These are phyloP conservation scores for Diaporthe vaccinii DNA, from an alignment of 2,329 filamentous ascomycete genomes.

Conservation along the genomic window DNA sequence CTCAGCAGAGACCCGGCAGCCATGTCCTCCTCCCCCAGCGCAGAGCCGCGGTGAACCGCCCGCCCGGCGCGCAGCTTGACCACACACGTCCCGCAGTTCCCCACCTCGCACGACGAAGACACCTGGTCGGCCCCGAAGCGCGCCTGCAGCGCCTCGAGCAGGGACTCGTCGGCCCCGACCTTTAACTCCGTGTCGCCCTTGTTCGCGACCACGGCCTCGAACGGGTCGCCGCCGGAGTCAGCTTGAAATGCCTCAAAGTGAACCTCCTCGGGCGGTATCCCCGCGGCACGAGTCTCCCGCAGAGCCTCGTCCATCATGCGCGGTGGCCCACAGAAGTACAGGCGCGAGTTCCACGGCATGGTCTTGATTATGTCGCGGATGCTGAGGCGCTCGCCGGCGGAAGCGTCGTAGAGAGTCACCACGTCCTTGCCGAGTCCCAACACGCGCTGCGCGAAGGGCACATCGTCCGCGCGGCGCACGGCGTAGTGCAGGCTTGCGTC, in stretches of 20 bases:
- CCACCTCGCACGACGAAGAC: slow-evolving; percentile 65
- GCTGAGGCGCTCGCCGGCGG: slow-evolving; percentile 65
- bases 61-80: slow-evolving; percentile 57
- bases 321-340: slow-evolving; percentile 73
- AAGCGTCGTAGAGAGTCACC: slow-evolving; percentile 66
- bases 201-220: slow-evolving; percentile 67
- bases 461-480: slow-evolving; percentile 63
- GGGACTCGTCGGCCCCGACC: slow-evolving; percentile 62
- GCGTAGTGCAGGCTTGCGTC: slow-evolving; percentile 71
- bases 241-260: slow-evolving; percentile 73
- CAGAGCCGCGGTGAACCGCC: slow-evolving; percentile 65
- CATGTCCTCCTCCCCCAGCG: slow-evolving; percentile 61
- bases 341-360: slow-evolving; percentile 66
- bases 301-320: slow-evolving; percentile 68
- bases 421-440: slow-evolving; percentile 53
- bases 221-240: slow-evolving; percentile 68
- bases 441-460: slow-evolving; percentile 67
- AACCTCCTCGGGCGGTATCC: slow-evolving; percentile 63
- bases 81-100: slow-evolving; percentile 68
- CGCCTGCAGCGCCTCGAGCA: slow-evolving; percentile 62
- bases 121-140: slow-evolving; percentile 57
- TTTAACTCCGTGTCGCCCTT: slow-evolving; percentile 54
- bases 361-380: slow-evolving; percentile 59
- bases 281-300: slow-evolving; percentile 54
- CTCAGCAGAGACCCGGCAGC: slow-evolving; percentile 57